Evolutionary conservation across 2,329 filamentous ascomycete genomes (phyloP).

Genomic region (Sporothrix curviconia): DNA sequence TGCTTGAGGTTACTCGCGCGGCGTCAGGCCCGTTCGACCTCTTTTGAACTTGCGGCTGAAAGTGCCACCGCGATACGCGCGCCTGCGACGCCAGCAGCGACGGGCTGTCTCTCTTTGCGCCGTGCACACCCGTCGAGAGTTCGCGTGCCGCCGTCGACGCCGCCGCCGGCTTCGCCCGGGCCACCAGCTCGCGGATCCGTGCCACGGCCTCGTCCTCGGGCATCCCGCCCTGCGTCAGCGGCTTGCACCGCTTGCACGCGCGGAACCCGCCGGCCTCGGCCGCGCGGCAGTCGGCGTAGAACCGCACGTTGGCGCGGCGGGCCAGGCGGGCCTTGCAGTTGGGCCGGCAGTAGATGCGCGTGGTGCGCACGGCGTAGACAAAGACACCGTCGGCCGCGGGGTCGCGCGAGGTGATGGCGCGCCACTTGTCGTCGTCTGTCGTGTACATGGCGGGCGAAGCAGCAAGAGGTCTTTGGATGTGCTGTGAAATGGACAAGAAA

Average conservation of each 20-base stretch:
- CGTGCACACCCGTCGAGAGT: no score
- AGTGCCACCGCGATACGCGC: conserved; percentile 50
- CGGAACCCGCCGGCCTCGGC: conserved; percentile 46
- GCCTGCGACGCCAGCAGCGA: conserved; percentile 40
- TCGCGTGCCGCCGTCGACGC: conserved; percentile 18
- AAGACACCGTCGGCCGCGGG: conserved; percentile 33
- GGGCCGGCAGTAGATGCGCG: conserved; percentile 53
- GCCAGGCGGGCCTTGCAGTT: conserved; percentile 55
- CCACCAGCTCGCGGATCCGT: conserved; percentile 28
- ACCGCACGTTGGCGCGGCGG: conserved; percentile 52
- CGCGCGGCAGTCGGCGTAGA: conserved; percentile 39
- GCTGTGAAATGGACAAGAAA: neutral
- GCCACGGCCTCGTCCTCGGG: conserved; percentile 37
- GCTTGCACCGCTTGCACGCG: conserved; percentile 53
- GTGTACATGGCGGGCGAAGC: neutral
- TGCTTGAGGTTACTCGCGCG: conserved; percentile 28
- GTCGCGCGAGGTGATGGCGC: conserved; percentile 31
- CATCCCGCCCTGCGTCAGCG: conserved; percentile 33
- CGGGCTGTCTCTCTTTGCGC: no score
- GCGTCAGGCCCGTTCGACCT: conserved; percentile 45
- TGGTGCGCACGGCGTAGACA: conserved; percentile 39
- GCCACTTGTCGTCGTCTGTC: conserved; percentile 29
- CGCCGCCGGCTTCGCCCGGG: conserved; percentile 24
- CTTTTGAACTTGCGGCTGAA: conserved; percentile 54
- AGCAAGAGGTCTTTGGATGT: no score